phyloP scores from a whole-genome alignment of 2,329 filamentous ascomycete species.

The Aureobasidium sp. region DNA sequence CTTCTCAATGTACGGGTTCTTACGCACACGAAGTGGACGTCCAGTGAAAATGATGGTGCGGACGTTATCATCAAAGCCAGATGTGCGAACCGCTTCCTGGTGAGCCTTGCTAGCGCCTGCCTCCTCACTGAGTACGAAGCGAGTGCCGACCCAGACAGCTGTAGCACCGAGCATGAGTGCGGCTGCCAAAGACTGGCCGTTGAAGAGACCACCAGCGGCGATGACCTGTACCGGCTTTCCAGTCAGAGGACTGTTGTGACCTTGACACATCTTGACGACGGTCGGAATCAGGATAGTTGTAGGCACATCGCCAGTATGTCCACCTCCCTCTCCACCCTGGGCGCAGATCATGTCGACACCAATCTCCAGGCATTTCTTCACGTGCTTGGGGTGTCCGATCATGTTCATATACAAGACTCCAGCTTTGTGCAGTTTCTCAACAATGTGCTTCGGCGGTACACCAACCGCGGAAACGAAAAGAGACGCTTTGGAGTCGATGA shows the following conservation, averaged over 20 bases:
- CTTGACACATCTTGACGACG: constrained; percentile 73
- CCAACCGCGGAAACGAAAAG: constrained; percentile 97
- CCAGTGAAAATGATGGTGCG: constrained; percentile 98
- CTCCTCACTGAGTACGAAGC: constrained; percentile 90
- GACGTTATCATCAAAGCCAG: constrained; percentile 90
- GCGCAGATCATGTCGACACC: constrained; percentile 97
- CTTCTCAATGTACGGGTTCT: constrained; percentile 86
- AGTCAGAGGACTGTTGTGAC: constrained; percentile 78
- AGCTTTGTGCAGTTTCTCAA: constrained; percentile 80
- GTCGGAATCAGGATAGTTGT: constrained; percentile 89
- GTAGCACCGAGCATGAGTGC: constrained; percentile 86
- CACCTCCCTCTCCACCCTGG: constrained; percentile 94
- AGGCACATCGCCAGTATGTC: constrained; percentile 85
- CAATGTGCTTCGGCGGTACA: constrained; percentile 78
- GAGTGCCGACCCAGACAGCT: constrained; percentile 93
- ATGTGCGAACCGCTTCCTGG: constrained; percentile 89
- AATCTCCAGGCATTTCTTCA: constrained; percentile 86
- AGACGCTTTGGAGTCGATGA: constrained; percentile 84
- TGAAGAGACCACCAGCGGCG: constrained; percentile 89
- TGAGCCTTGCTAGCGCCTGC: constrained; percentile 88
- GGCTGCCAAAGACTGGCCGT: constrained; percentile 82
- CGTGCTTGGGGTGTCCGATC: constrained; percentile 99
- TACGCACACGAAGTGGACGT: constrained; percentile 85
- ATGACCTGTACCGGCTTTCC: constrained; percentile 84
- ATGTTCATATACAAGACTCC: constrained; percentile 99